These are phyloP conservation scores for Polysphondylium violaceum DNA, from an alignment of 78 protist genomes.

Conservation along the genomic window DNA sequence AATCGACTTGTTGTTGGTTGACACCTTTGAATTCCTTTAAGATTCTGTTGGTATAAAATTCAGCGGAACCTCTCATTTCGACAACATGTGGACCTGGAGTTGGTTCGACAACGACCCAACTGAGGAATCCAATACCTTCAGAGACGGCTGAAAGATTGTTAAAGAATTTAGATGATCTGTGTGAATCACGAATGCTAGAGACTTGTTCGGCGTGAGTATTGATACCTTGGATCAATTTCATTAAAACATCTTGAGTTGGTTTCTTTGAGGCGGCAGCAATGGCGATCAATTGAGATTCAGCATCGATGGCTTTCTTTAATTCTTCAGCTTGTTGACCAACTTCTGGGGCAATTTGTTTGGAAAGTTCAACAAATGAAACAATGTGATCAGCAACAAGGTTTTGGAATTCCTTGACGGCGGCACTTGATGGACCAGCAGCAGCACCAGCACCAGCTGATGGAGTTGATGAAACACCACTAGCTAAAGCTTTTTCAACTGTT, in stretches of 20 bases:
- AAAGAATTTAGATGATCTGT: conserved; percentile 66
- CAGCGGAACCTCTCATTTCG: conserved; percentile 79
- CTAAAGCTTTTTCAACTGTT: conserved; percentile 70
- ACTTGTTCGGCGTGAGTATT: conserved; percentile 46
- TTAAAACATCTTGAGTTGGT: conserved; percentile 66
- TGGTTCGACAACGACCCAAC: conserved; percentile 86
- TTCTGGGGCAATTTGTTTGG: conserved; percentile 57
- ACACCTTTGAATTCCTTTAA: conserved; percentile 86
- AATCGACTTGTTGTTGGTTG: conserved; percentile 84
- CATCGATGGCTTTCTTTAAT: conserved; percentile 54
- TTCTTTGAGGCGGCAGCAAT: conserved; percentile 71
- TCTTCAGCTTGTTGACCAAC: conserved; percentile 41
- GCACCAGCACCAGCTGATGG: conserved; percentile 17
- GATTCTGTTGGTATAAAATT: conserved; percentile 85
- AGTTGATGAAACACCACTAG: conserved; percentile 64
- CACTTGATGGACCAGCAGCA: conserved; percentile 38
- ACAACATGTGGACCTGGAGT: conserved; percentile 88
- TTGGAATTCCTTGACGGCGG: conserved; percentile 79
- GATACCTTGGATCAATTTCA: conserved; percentile 43
- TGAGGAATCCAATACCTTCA: conserved; percentile 73
- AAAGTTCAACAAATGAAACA: conserved; percentile 44
- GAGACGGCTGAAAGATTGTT: conserved; percentile 80
- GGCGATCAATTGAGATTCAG: conserved; percentile 50
- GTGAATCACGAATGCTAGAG: conserved; percentile 33
- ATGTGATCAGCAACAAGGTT: conserved; percentile 64